Percentiles rank a stretch among this genome's conserved stretches.
Evolutionary conservation across 2,329 filamentous ascomycete genomes (phyloP).

Genomic region (Kalmusia sp.): DNA sequence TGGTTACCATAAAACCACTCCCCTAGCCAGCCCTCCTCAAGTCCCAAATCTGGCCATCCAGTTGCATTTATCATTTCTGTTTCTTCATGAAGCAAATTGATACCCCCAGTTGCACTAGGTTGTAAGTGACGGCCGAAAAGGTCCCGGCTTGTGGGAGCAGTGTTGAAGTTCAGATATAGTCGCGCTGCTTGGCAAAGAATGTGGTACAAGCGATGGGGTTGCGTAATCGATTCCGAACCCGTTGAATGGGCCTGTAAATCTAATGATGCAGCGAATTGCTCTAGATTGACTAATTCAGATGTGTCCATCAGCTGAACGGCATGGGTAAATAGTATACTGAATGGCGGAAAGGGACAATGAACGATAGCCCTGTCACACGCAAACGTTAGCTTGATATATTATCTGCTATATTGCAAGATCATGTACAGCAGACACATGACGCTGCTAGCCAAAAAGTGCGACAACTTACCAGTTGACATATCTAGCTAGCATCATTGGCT

Average conservation of each 20-base stretch:
- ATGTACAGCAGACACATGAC: too few species aligned
- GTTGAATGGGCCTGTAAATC: neutral
- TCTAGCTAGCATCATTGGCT: constrained; percentile 36
- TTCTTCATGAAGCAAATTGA: neutral
- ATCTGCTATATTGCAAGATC: neutral
- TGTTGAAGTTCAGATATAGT: neutral
- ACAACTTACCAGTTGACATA: constrained; percentile 46
- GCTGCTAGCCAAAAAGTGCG: neutral
- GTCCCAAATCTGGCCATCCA: neutral
- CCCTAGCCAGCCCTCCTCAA: neutral
- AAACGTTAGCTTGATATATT: neutral
- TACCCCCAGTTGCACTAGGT: neutral
- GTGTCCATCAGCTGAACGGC: constrained; percentile 26
- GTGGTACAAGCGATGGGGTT: neutral
- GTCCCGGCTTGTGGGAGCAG: neutral
- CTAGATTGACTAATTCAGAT: neutral
- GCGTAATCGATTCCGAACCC: neutral
- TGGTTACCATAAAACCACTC: neutral
- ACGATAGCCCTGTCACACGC: constrained; percentile 40
- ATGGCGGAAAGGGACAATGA: constrained; percentile 48
- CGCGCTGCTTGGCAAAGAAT: neutral
- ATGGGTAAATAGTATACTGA: constrained; percentile 47
- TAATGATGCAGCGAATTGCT: neutral
- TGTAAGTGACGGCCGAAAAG: neutral
- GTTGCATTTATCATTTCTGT: neutral